phyloP scores from a whole-genome alignment of 305 asterid genomes.

The Fraxinus latifolia region DNA sequence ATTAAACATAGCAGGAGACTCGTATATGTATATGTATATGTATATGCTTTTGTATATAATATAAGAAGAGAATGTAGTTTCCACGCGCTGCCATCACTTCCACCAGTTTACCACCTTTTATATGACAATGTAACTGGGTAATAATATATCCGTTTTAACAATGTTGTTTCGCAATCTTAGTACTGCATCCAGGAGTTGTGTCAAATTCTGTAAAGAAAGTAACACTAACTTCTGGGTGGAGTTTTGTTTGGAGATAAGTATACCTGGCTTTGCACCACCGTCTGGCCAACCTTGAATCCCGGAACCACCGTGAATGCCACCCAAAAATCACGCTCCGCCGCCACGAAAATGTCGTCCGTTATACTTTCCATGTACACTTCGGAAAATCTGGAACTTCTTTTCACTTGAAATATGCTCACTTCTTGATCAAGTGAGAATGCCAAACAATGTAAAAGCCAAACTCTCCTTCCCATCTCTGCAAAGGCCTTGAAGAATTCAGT shows the following conservation, averaged over 20 bases:
- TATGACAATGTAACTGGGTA: neutral
- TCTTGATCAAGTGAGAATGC: constrained; percentile 49
- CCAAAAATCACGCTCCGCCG: constrained; percentile 40
- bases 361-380: constrained; percentile 79
- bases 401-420: constrained; percentile 56
- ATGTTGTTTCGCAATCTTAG: neutral
- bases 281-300: constrained; percentile 65
- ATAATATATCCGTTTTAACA: neutral
- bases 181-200: neutral
- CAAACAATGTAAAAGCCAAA: constrained; percentile 67
- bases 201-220: neutral
- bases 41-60: neutral
- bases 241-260: constrained; percentile 44
- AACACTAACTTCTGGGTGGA: constrained; percentile 22
- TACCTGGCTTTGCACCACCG: constrained; percentile 87
- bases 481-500: constrained; percentile 61
- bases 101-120: neutral
- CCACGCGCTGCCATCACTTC: neutral
- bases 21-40: neutral
- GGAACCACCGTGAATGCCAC: constrained; percentile 90
- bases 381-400: constrained; percentile 45
- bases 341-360: constrained; percentile 48
- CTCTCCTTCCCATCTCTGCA: constrained; percentile 68
- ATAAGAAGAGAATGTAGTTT: neutral
- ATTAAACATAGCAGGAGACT: neutral